Evolutionary conservation across 176 grass and related monocot genomes (phyloP).

Genomic region (Tillandsia fasciculata): DNA sequence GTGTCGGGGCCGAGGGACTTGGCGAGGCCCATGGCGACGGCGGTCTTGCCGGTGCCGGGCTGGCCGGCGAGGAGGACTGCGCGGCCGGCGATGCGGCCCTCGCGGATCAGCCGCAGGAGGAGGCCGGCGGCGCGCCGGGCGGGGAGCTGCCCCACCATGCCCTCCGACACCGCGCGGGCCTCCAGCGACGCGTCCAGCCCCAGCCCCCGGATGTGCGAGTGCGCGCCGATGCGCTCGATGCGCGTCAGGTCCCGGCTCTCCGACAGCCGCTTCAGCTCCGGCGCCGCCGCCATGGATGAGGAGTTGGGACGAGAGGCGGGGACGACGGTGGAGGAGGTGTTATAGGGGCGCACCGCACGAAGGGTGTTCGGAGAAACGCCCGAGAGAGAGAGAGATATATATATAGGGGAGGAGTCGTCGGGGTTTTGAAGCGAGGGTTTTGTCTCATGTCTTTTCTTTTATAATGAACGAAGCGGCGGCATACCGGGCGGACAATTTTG

Average conservation of each 20-base stretch:
- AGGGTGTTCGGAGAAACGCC: no score
- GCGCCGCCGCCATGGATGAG: slow-evolving; percentile 12
- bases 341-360: no score
- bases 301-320: neutral
- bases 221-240: slow-evolving; percentile 88
- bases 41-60: slow-evolving; percentile 91
- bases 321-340: neutral
- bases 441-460: no score
- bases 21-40: slow-evolving; percentile 88
- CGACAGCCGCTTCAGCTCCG: slow-evolving; percentile 74
- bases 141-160: slow-evolving; percentile 91
- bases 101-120: slow-evolving; percentile 81
- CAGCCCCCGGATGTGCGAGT: slow-evolving; percentile 96
- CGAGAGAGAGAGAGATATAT: no score
- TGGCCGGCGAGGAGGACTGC: slow-evolving; percentile 82
- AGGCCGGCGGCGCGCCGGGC: slow-evolving; percentile 69
- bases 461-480: no score
- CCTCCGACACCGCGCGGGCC: slow-evolving; percentile 73
- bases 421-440: no score
- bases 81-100: slow-evolving; percentile 77
- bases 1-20: slow-evolving; percentile 88
- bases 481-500: no score
- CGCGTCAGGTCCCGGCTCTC: slow-evolving; percentile 89
- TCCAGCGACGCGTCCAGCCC: slow-evolving; percentile 79
- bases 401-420: no score